Conservation (phyloP, 164 flowering plant genomes). For the Vitis rotundifolia region DNA sequence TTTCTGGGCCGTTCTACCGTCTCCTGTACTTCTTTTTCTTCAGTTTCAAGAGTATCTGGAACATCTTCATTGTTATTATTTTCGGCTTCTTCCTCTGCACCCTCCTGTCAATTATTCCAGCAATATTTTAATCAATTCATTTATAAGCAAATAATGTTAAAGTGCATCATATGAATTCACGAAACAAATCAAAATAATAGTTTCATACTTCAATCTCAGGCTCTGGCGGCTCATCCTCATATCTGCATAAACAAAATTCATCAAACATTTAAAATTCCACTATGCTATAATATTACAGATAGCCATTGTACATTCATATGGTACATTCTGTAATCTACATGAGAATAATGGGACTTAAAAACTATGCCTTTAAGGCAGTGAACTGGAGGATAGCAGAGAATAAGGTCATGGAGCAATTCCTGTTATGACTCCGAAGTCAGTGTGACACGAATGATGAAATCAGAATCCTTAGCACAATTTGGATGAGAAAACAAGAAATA, state of each 20-base stretch:
- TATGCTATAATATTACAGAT: background rate
- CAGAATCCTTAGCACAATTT: too few species aligned
- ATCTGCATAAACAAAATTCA: conserved; percentile 34
- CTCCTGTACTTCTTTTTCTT: conserved; percentile 25
- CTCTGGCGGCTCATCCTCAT: conserved; percentile 81
- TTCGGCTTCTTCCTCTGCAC: conserved; percentile 38
- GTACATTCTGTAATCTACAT: background rate
- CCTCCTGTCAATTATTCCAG: conserved; percentile 31
- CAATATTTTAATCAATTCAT: conserved; percentile 1
- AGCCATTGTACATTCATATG: background rate
- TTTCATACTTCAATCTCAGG: conserved; percentile 70
- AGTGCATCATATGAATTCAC: background rate
- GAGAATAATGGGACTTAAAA: background rate
- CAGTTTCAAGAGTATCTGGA: conserved; percentile 27
- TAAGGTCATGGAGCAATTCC: too few species aligned
- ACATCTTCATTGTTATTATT: conserved; percentile 31
- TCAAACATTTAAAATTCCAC: background rate
- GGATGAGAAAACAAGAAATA: too few species aligned
- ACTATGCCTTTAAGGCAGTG: too few species aligned
- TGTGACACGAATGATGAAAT: too few species aligned
- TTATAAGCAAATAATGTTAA: background rate
- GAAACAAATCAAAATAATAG: background rate
- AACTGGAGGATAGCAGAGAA: too few species aligned
- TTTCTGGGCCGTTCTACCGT: conserved; percentile 29
- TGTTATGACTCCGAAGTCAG: too few species aligned